Evolutionary conservation across 2,329 filamentous ascomycete species (phyloP).

Genomic region (Raffaelea arxii): DNA sequence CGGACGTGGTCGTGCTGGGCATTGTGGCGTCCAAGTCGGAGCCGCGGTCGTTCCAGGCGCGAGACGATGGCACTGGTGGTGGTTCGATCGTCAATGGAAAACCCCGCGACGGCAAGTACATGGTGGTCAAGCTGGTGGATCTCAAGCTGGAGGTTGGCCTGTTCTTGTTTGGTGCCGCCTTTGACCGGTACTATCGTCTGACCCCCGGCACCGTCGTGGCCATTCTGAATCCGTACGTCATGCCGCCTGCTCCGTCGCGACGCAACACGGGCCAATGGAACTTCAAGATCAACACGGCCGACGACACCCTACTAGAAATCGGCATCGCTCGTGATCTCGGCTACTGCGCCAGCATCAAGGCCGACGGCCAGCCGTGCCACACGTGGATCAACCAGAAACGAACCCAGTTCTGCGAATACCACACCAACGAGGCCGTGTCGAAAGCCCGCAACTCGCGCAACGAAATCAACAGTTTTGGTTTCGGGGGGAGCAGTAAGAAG

Average conservation of each 20-base stretch:
- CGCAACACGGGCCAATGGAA: conserved; percentile 77
- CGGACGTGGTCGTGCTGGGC: conserved; percentile 82
- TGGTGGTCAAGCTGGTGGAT: conserved; percentile 82
- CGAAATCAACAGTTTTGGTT: conserved; percentile 64
- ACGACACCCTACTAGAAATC: conserved; percentile 83
- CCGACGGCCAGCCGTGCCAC: conserved; percentile 71
- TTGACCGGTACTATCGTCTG: conserved; percentile 91
- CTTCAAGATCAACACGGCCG: conserved; percentile 73
- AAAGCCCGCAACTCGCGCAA: conserved; percentile 58
- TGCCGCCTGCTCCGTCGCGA: conserved; percentile 71
- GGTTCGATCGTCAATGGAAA: conserved; percentile 8
- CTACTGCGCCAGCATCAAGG: conserved; percentile 77
- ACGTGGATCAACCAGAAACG: conserved; percentile 82
- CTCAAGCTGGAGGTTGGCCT: conserved; percentile 85
- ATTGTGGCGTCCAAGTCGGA: conserved; percentile 84
- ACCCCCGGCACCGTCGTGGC: conserved; percentile 83
- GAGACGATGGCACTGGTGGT: conserved; percentile 10
- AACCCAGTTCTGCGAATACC: conserved; percentile 87
- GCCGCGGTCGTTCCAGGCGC: conserved; percentile 38
- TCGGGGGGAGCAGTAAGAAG: conserved; percentile 21
- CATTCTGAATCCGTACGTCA: conserved; percentile 81
- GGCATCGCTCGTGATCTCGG: conserved; percentile 77
- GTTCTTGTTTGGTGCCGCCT: conserved; percentile 84
- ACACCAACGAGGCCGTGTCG: conserved; percentile 71
- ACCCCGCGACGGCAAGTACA: conserved; percentile 71